These are phyloP conservation scores for Kalmusia sp. DNA, from an alignment of 2,329 filamentous ascomycete genomes.

Conservation along the genomic window DNA sequence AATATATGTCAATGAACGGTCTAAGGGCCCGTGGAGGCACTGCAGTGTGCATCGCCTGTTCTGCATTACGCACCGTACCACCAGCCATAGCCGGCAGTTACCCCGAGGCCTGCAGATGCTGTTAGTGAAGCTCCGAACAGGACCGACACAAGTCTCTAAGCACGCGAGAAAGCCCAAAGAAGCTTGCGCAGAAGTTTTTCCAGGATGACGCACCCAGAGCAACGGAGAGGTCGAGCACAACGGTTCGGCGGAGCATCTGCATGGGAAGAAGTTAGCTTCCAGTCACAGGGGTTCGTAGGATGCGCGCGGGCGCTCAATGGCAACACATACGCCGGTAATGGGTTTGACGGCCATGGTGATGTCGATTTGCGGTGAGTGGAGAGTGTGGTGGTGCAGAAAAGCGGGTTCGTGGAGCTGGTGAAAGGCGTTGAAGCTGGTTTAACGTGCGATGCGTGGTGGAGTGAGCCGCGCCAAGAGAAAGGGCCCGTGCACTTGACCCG, in stretches of 20 bases:
- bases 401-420: slow-evolving; percentile 37
- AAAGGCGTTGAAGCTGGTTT: slow-evolving; percentile 30
- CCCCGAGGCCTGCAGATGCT: slow-evolving; percentile 62
- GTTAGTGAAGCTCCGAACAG: slow-evolving; percentile 30
- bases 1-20: slow-evolving; percentile 2
- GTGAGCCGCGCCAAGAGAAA: slow-evolving; percentile 19
- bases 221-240: slow-evolving; percentile 72
- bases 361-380: slow-evolving; percentile 30
- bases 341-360: slow-evolving; percentile 55
- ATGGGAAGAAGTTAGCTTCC: slow-evolving; percentile 33
- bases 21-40: neutral
- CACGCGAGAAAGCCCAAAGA: slow-evolving; percentile 5
- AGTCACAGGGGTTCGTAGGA: slow-evolving; percentile 9
- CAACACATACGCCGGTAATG: slow-evolving; percentile 57
- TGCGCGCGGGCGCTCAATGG: slow-evolving; percentile 36
- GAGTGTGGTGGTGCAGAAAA: slow-evolving; percentile 32
- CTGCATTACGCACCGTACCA: slow-evolving; percentile 65
- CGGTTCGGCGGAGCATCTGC: slow-evolving; percentile 70
- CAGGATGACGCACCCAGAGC: slow-evolving; percentile 63
- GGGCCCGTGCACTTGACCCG: slow-evolving; percentile 16
- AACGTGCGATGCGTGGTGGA: slow-evolving; percentile 39
- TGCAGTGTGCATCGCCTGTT: slow-evolving; percentile 4
- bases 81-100: slow-evolving; percentile 69
- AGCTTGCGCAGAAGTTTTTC: neutral
- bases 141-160: slow-evolving; percentile 11